Conservation (phyloP, 2,329 filamentous ascomycete species). For the Dactylonectria macrodidyma region DNA sequence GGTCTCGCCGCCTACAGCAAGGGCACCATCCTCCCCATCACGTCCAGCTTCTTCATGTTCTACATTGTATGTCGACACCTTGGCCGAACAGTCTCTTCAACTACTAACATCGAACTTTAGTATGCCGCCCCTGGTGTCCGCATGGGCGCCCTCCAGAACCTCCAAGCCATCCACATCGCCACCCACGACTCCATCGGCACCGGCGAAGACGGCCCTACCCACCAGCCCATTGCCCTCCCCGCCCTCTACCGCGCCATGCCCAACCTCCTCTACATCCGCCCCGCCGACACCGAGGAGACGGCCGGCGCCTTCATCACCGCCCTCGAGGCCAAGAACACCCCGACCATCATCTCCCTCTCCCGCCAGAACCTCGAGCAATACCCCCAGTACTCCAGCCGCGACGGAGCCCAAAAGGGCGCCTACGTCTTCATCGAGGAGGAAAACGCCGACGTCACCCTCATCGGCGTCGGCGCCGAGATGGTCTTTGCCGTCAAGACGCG, state of each 20-base stretch:
- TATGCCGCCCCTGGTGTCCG: conserved; percentile 71
- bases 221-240: conserved; percentile 73
- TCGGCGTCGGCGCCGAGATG: conserved; percentile 57
- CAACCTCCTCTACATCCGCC: conserved; percentile 73
- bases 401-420: conserved; percentile 60
- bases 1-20: conserved; percentile 71
- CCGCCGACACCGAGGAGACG: conserved; percentile 71
- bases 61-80: conserved; percentile 55
- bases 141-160: conserved; percentile 70
- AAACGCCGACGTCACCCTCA: conserved; percentile 61
- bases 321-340: conserved; percentile 56
- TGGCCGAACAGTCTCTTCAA: neutral
- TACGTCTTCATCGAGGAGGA: conserved; percentile 62
- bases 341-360: conserved; percentile 65
- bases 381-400: conserved; percentile 55
- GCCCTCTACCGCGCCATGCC: conserved; percentile 74
- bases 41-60: conserved; percentile 75
- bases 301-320: conserved; percentile 68
- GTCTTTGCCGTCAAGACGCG: conserved; percentile 53
- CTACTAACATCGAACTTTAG: conserved; percentile 28
- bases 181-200: conserved; percentile 74
- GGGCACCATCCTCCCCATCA: conserved; percentile 70
- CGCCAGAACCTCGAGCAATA: conserved; percentile 61
- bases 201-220: conserved; percentile 74
- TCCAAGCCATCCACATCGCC: conserved; percentile 71